Percentiles rank a stretch among this genome's conserved stretches.
Evolutionary conservation across 75 land plant species (phyloP).

Genomic region (Pinus taeda): DNA sequence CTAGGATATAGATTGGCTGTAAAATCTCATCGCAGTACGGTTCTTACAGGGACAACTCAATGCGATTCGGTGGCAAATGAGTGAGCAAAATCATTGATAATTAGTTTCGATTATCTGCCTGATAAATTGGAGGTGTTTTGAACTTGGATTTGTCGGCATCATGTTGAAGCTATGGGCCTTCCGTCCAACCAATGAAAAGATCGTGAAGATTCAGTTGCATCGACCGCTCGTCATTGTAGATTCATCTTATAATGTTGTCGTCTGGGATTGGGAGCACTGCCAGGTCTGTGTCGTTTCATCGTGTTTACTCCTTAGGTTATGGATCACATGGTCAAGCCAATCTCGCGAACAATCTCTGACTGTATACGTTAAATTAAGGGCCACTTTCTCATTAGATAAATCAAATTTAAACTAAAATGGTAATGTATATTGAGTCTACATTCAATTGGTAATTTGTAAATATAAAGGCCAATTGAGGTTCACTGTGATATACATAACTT

Average conservation of each 20-base stretch:
- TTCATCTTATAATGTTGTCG: slow-evolving; percentile 88
- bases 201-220: slow-evolving; percentile 88
- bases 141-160: neutral
- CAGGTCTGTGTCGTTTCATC: slow-evolving; percentile 45
- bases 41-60: neutral
- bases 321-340: neutral
- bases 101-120: neutral
- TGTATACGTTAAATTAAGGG: neutral
- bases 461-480: too few relatives aligned
- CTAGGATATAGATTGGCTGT: too few relatives aligned
- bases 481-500: too few relatives aligned
- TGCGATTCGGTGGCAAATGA: neutral
- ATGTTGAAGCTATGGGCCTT: slow-evolving; percentile 91
- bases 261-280: slow-evolving; percentile 99
- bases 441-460: neutral
- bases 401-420: neutral
- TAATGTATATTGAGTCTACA: neutral
- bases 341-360: neutral
- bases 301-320: neutral
- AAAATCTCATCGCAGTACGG: neutral
- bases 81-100: neutral
- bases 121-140: neutral
- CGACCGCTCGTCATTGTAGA: slow-evolving; percentile 97
- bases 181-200: slow-evolving; percentile 87
- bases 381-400: neutral